Conservation (phyloP, 768 basidiomycete species). For the Termitomyces sp. region DNA sequence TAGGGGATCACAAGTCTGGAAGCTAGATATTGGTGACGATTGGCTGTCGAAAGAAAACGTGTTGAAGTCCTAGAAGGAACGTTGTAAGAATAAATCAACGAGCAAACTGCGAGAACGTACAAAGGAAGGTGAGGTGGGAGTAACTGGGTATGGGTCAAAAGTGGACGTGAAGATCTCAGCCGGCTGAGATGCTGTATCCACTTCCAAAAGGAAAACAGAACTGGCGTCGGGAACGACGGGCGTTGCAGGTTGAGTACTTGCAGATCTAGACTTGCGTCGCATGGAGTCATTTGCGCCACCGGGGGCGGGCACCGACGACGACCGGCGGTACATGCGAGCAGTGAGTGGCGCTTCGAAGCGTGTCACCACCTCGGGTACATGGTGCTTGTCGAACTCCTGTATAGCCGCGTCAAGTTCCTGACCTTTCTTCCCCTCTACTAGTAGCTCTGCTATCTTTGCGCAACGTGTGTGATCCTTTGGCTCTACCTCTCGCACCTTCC, state of each 20-base stretch:
- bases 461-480: conserved; percentile 61
- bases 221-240: conserved; percentile 16
- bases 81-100: not conserved
- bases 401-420: conserved; percentile 48
- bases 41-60: conserved; percentile 41
- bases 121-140: conserved; percentile 41
- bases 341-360: conserved; percentile 73
- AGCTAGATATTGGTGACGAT: conserved; percentile 23
- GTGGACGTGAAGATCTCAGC: conserved; percentile 27
- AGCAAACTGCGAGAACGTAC: conserved; percentile 31
- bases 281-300: conserved; percentile 29
- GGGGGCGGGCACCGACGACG: conserved; percentile 54
- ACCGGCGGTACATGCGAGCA: conserved; percentile 62
- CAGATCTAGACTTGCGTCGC: conserved; percentile 24
- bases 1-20: conserved; percentile 22
- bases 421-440: conserved; percentile 53
- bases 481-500: conserved; percentile 56
- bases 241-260: conserved; percentile 33
- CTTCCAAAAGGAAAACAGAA: conserved; percentile 12
- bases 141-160: conserved; percentile 24
- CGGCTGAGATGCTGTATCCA: conserved; percentile 17
- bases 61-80: conserved; percentile 32
- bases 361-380: conserved; percentile 57
- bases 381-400: conserved; percentile 49
- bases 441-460: conserved; percentile 60